Conservation (phyloP, 2,329 filamentous ascomycete species). For the Trichoderma koningii region DNA sequence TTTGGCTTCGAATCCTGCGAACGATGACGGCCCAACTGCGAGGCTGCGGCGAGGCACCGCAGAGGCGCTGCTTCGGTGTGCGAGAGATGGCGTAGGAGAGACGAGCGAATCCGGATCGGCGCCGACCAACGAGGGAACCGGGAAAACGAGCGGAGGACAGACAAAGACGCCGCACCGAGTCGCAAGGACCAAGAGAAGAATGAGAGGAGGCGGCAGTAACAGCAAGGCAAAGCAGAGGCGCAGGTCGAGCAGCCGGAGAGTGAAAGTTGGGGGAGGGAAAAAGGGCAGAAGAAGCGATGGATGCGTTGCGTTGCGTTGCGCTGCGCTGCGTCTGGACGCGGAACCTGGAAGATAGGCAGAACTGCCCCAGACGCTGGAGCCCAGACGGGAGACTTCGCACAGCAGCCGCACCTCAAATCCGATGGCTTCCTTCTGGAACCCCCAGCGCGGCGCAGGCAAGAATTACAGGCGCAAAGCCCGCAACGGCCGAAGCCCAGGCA, state of each 20-base stretch:
- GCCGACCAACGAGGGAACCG: not conserved
- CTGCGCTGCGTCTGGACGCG: conserved; percentile 14
- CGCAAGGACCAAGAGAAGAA: not conserved
- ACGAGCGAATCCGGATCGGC: conserved; percentile 4
- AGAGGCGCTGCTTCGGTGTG: conserved; percentile 18
- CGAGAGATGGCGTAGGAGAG: conserved; percentile 12
- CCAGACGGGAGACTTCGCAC: not conserved
- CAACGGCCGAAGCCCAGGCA: conserved; percentile 7
- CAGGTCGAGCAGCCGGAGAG: not conserved
- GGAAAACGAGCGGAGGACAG: conserved; percentile 15
- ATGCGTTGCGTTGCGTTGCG: not conserved
- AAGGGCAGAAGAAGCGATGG: conserved; percentile 14
- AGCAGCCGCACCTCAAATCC: not conserved
- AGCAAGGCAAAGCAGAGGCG: not conserved
- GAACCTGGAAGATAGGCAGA: conserved; percentile 6
- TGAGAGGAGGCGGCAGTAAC: not conserved
- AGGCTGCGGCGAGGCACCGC: conserved; percentile 12
- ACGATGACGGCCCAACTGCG: conserved; percentile 1
- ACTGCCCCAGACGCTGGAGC: too few relatives aligned
- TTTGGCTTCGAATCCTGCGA: not conserved
- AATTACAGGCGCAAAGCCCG: conserved; percentile 9
- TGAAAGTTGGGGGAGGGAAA: not conserved
- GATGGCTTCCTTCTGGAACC: conserved; percentile 24
- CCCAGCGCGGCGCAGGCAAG: not conserved
- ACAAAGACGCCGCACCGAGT: not conserved